These are phyloP conservation scores for Coniochaeta sp. DNA, from an alignment of 2,329 filamentous ascomycete genomes.

Conservation along the genomic window DNA sequence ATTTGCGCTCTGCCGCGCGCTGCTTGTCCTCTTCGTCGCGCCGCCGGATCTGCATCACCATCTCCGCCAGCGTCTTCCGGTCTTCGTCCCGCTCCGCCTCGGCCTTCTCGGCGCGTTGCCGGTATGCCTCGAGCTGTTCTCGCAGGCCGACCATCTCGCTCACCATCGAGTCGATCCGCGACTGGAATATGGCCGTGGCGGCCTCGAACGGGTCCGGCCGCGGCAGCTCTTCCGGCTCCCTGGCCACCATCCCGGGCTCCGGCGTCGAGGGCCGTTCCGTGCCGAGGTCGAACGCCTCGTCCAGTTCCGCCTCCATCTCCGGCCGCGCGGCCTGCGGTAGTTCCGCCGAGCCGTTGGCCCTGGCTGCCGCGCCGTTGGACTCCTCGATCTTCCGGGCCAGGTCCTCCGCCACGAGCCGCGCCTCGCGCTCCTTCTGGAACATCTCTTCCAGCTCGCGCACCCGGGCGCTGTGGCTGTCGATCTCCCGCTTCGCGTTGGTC, in stretches of 20 bases:
- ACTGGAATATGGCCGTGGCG: constrained; percentile 46
- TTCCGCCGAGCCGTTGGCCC: constrained; percentile 30
- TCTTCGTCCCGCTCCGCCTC: constrained; percentile 69
- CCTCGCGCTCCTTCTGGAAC: constrained; percentile 71
- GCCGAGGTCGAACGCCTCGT: constrained; percentile 39
- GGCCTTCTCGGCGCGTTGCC: constrained; percentile 68
- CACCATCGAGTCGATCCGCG: constrained; percentile 68
- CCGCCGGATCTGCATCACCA: constrained; percentile 74
- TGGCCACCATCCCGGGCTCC: constrained; percentile 16
- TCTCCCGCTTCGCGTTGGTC: constrained; percentile 74
- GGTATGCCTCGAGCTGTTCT: constrained; percentile 71
- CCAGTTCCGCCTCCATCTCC: constrained; percentile 30
- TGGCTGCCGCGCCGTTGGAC: constrained; percentile 32
- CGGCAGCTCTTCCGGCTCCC: constrained; percentile 11
- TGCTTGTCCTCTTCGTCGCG: constrained; percentile 50
- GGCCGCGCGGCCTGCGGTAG: constrained; percentile 15
- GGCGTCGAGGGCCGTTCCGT: constrained; percentile 19
- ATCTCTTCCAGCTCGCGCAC: constrained; percentile 76
- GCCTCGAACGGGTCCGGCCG: constrained; percentile 26
- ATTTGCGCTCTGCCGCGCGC: constrained; percentile 33
- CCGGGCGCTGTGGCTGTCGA: constrained; percentile 72
- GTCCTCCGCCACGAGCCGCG: constrained; percentile 79
- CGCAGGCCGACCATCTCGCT: constrained; percentile 76
- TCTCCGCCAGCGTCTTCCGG: constrained; percentile 72
- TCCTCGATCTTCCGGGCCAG: constrained; percentile 64